A percentile compares a stretch with the other conserved stretches of the same genome.
phyloP scores from a whole-genome alignment of 2,329 filamentous ascomycete genomes.

The Fusarium guadeloupense region DNA sequence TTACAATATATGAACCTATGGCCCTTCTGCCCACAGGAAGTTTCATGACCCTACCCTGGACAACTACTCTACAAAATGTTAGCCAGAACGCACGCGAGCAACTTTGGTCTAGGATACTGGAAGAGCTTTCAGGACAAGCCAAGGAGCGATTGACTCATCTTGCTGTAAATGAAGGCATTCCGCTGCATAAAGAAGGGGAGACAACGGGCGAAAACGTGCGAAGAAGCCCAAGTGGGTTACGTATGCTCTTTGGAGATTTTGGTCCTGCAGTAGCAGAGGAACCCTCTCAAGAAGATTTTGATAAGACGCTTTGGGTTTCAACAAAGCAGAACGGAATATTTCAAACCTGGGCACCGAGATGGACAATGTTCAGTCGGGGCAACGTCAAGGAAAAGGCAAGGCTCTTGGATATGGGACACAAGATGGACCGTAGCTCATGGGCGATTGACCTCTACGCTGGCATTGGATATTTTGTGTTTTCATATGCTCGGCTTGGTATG shows the following conservation, averaged over 20 bases:
- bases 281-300: conserved; percentile 64
- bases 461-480: conserved; percentile 93
- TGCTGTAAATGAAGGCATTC: conserved; percentile 70
- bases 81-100: conserved; percentile 36
- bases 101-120: conserved; percentile 62
- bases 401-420: conserved; percentile 63
- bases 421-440: conserved; percentile 48
- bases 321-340: conserved; percentile 80
- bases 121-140: conserved; percentile 54
- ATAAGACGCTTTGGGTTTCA: conserved; percentile 78
- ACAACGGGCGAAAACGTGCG: conserved; percentile 69
- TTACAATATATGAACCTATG: conserved; percentile 69
- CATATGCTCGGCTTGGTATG: conserved; percentile 77
- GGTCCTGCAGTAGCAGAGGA: conserved; percentile 57
- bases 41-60: conserved; percentile 58
- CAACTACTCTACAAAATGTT: conserved; percentile 45
- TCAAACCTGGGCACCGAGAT: conserved; percentile 87
- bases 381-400: conserved; percentile 91
- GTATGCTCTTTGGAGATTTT: conserved; percentile 78
- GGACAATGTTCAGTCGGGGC: conserved; percentile 94
- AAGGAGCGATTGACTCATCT: conserved; percentile 62
- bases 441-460: conserved; percentile 89
- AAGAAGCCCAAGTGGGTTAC: conserved; percentile 75
- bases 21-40: conserved; percentile 67
- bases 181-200: conserved; percentile 50